Percentiles rank a stretch among this genome's conserved stretches.
Conservation (phyloP, 371 early-diverging fungal species). For the Mortierella sp. region DNA sequence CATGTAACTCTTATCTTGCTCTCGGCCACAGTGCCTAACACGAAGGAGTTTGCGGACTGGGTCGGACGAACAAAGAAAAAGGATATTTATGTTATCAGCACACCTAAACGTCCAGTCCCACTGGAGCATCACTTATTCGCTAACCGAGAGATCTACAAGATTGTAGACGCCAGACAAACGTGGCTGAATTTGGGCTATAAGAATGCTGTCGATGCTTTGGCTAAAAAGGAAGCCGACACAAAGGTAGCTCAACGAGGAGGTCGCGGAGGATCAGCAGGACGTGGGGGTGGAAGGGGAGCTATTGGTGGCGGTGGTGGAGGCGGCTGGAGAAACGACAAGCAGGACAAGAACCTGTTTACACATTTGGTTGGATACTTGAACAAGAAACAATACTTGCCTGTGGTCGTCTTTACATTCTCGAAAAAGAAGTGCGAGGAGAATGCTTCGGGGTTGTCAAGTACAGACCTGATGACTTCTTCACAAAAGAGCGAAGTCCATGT, state of each 20-base stretch:
- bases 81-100: slow-evolving; percentile 98
- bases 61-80: slow-evolving; percentile 98
- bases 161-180: slow-evolving; percentile 81
- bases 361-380: slow-evolving; percentile 84
- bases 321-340: slow-evolving; percentile 54
- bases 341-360: slow-evolving; percentile 86
- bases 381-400: slow-evolving; percentile 87
- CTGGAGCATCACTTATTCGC: slow-evolving; percentile 96
- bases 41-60: slow-evolving; percentile 99
- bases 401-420: slow-evolving; percentile 97
- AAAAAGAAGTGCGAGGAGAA: slow-evolving; percentile 98
- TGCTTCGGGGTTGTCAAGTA: slow-evolving; percentile 83
- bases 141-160: slow-evolving; percentile 84
- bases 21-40: slow-evolving; percentile 99
- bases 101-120: slow-evolving; percentile 97
- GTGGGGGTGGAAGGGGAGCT: slow-evolving; percentile 58
- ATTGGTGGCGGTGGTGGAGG: slow-evolving; percentile 61
- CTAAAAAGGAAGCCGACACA: slow-evolving; percentile 67
- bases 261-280: slow-evolving; percentile 61
- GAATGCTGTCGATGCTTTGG: slow-evolving; percentile 62
- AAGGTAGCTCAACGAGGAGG: slow-evolving; percentile 60
- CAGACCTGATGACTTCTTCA: slow-evolving; percentile 79
- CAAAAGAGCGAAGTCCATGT: slow-evolving; percentile 92
- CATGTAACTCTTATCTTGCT: slow-evolving; percentile 95
- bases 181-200: slow-evolving; percentile 69